Conservation (phyloP, 441 rosid genomes). For the Eutrema salsugineum region DNA sequence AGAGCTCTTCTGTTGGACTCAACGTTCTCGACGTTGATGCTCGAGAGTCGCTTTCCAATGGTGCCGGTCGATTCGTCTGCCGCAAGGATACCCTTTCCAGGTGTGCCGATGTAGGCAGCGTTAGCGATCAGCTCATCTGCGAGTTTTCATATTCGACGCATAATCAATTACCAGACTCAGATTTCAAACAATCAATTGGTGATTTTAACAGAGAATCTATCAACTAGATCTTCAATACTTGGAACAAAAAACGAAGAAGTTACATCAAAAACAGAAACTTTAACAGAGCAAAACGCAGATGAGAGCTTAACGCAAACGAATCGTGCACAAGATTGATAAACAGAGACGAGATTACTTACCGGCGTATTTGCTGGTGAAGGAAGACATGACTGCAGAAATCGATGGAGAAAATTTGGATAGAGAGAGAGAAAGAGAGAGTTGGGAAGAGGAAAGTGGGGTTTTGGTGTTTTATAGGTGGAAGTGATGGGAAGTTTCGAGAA, state of each 20-base stretch:
- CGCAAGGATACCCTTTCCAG: constrained; percentile 69
- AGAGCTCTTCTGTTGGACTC: constrained; percentile 83
- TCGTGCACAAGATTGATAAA: not conserved
- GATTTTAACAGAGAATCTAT: too few species aligned
- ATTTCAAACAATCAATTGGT: not conserved
- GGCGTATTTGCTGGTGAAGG: constrained; percentile 21
- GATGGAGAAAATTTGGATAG: not conserved
- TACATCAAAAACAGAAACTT: too few species aligned
- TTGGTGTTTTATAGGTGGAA: not conserved
- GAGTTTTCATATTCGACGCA: not conserved
- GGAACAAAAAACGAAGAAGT: not conserved
- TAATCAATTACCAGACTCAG: not conserved
- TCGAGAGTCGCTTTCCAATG: constrained; percentile 81
- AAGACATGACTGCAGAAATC: constrained; percentile 1
- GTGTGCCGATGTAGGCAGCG: constrained; percentile 60
- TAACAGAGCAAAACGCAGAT: not conserved
- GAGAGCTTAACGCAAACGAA: not conserved
- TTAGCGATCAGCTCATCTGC: constrained; percentile 55
- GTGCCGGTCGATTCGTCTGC: constrained; percentile 95
- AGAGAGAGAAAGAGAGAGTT: not conserved
- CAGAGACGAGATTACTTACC: constrained; percentile 30
- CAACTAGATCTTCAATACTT: not conserved
- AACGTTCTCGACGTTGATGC: constrained; percentile 85
- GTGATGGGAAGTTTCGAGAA: constrained; percentile 1
- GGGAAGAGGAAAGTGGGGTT: not conserved